Evolutionary conservation across 495 filamentous ascomycete genomes (phyloP).

Genomic region (Xylaria nigripes): DNA sequence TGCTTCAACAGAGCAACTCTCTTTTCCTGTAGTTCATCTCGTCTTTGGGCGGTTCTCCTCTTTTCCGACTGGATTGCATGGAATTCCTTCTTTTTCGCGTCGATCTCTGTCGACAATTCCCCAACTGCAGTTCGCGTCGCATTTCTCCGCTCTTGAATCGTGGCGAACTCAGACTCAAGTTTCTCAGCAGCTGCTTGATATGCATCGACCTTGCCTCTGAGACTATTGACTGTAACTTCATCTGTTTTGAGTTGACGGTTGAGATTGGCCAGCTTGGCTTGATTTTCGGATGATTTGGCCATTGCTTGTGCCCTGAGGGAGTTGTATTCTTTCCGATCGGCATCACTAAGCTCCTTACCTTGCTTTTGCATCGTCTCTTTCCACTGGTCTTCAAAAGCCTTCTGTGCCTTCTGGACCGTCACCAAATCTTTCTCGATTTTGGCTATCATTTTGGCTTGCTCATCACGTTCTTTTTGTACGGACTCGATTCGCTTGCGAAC

Average conservation of each 20-base stretch:
- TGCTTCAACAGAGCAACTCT: constrained; percentile 70
- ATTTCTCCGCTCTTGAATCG: constrained; percentile 58
- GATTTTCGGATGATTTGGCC: constrained; percentile 71
- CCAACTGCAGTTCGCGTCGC: constrained; percentile 52
- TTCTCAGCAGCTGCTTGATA: constrained; percentile 64
- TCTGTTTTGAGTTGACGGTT: constrained; percentile 81
- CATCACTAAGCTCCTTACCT: constrained; percentile 75
- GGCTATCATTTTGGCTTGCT: constrained; percentile 54
- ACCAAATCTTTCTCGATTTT: constrained; percentile 70
- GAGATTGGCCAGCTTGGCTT: constrained; percentile 75
- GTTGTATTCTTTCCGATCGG: constrained; percentile 85
- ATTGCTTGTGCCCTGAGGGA: constrained; percentile 78
- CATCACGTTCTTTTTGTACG: constrained; percentile 66
- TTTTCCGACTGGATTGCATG: constrained; percentile 81
- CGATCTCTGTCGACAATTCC: constrained; percentile 65
- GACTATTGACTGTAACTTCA: constrained; percentile 73
- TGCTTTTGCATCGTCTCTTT: constrained; percentile 72
- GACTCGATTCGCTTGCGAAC: constrained; percentile 58
- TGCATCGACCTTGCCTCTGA: constrained; percentile 77
- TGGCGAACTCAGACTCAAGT: constrained; percentile 61
- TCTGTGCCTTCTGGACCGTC: constrained; percentile 82
- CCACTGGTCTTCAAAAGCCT: constrained; percentile 83
- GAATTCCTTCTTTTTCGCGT: constrained; percentile 81
- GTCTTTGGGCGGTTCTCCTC: constrained; percentile 63
- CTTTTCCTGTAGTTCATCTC: constrained; percentile 86